Percentiles rank a stretch among this genome's conserved stretches.
Conservation (phyloP, 345 rosid genomes). For the Eucalyptus fibrosa region DNA sequence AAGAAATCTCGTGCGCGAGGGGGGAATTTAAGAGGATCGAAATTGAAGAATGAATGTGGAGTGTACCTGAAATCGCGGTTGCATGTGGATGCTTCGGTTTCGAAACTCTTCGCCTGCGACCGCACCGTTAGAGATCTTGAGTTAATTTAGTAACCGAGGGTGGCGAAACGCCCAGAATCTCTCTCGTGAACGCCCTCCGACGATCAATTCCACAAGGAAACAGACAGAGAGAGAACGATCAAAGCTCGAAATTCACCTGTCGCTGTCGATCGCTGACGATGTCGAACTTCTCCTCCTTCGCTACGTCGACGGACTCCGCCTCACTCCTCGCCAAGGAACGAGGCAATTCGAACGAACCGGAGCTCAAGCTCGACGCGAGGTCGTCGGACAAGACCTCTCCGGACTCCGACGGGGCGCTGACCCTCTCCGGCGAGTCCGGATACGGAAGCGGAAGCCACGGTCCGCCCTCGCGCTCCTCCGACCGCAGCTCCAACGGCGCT, state of each 20-base stretch:
- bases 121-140: neutral
- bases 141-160: neutral
- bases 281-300: neutral
- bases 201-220: neutral
- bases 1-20: neutral
- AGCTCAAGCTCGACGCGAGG: neutral
- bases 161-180: neutral
- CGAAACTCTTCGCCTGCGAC: slow-evolving; percentile 24
- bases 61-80: slow-evolving; percentile 7
- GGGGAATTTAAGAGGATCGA: neutral
- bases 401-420: neutral
- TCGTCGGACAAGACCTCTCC: neutral
- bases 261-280: neutral
- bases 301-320: neutral
- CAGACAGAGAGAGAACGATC: neutral
- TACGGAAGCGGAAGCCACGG: neutral
- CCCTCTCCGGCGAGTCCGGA: neutral
- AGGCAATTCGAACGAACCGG: neutral
- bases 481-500: neutral
- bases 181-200: neutral
- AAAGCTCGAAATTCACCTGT: neutral
- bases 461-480: neutral
- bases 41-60: neutral
- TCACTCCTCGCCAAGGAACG: neutral
- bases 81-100: slow-evolving; percentile 18